A percentile compares a stretch with the other conserved stretches of the same genome.
These are phyloP conservation scores for Fusarium falciforme DNA, from an alignment of 2,329 filamentous ascomycete species.

Conservation along the genomic window DNA sequence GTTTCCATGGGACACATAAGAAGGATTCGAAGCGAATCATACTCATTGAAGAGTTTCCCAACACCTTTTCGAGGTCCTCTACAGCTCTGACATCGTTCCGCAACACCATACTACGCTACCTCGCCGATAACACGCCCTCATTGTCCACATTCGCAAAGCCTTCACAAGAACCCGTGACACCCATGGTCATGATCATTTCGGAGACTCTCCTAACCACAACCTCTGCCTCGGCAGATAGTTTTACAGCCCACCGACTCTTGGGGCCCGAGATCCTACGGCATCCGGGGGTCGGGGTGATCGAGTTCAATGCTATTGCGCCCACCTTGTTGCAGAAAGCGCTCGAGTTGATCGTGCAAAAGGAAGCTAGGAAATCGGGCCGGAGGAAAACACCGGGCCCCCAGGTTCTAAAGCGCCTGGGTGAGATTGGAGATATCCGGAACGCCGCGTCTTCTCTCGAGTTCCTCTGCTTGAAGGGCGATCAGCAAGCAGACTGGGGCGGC, in stretches of 20 bases:
- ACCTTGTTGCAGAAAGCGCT: conserved; percentile 88
- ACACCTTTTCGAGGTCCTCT: conserved; percentile 76
- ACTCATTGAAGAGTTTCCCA: conserved; percentile 85
- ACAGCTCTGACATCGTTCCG: conserved; percentile 77
- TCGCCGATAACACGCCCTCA: conserved; percentile 74
- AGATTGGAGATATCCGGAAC: conserved; percentile 91
- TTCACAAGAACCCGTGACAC: conserved; percentile 65
- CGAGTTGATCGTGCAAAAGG: conserved; percentile 84
- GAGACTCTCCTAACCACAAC: conserved; percentile 90
- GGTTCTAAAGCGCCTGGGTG: conserved; percentile 82
- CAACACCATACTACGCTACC: conserved; percentile 77
- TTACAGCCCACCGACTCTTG: conserved; percentile 90
- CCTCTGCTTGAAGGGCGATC: conserved; percentile 84
- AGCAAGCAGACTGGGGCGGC: conserved; percentile 79
- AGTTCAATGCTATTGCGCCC: conserved; percentile 92
- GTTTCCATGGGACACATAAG: conserved; percentile 27
- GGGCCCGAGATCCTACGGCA: conserved; percentile 88
- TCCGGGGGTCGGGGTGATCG: conserved; percentile 81
- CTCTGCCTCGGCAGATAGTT: conserved; percentile 86
- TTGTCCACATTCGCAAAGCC: conserved; percentile 59
- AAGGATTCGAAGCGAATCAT: conserved; percentile 65
- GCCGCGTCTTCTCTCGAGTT: conserved; percentile 95
- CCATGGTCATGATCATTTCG: conserved; percentile 90
- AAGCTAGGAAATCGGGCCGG: conserved; percentile 81
- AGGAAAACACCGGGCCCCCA: conserved; percentile 80